Base-by-base conservation (phyloP, 129 eudicot genomes). In the Flaveria linearis region DNA sequence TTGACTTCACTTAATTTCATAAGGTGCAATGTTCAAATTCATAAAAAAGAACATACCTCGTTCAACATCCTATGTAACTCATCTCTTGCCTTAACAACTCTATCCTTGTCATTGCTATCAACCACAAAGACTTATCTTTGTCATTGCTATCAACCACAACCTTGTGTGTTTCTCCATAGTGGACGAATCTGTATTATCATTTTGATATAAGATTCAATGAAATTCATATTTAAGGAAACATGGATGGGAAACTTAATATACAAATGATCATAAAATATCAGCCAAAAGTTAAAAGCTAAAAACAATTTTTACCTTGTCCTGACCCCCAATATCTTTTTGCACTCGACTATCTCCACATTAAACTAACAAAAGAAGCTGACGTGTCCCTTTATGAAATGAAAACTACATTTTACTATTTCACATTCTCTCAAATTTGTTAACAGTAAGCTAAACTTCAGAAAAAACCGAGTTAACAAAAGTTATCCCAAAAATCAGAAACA, bases 91-190 rank as follows among this genome's bases (percentile, higher is more conserved):
- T 95, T 97, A 71, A 91, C 97, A 82, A 91, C 96, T 80, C 97
- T 89, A 84, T 91, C 99, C 82, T 97, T 91, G 82, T 95, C 99
- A 83, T 95, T 91, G 86, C 99, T 91, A 69, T 95, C 99, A 78
- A 95, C 99, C 80, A 95, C 97, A 80, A 95, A 95, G 62, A 95
- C 22, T 20, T 89, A 84, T 91, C 99, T 81, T 97, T 91, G 82
- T 95, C 99, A 83, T 95, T 91, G 86, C 99, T 91, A 69, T 95
- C 99, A 78, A 95, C 99, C 91, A 74, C 91, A 97, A 61, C 99
- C 99, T 76, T 95, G 99, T 13, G 99, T 95, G 86, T 95, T 95
- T 95, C 99, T 95, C 97, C 97, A 91, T 84, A 95, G 83, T 72
- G 99, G 97, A 84, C 97, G 99, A 80, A 91, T 95, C 99, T 91